phyloP scores from a whole-genome alignment of 257 asterid species.

The Solanum paucissectum region DNA sequence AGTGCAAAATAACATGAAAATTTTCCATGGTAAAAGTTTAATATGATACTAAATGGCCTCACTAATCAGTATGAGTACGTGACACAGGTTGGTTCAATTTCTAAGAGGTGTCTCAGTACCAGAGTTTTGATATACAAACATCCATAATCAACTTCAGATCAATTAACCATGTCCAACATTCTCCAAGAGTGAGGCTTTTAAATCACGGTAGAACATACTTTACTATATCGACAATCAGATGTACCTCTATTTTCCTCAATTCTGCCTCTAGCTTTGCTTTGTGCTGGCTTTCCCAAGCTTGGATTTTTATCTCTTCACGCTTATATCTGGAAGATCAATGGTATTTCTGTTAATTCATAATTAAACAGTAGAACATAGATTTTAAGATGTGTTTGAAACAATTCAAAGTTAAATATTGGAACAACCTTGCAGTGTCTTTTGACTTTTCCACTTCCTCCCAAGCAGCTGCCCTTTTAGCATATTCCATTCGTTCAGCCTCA shows the following conservation, averaged over 20 bases:
- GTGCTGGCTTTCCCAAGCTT: conserved; percentile 96
- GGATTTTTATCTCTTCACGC: conserved; percentile 80
- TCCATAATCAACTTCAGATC: background rate
- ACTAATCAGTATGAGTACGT: background rate
- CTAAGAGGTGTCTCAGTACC: background rate
- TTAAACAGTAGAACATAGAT: background rate
- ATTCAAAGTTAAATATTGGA: background rate
- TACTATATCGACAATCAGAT: background rate
- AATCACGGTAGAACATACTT: background rate
- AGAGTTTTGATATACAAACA: background rate
- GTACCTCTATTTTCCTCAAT: conserved; percentile 92
- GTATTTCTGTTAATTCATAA: background rate
- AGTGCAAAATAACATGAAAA: background rate
- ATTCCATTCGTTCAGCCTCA: conserved; percentile 54
- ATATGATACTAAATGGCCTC: background rate
- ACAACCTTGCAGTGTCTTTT: conserved; percentile 78
- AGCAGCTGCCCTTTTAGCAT: conserved; percentile 73
- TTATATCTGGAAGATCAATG: conserved; percentile 42
- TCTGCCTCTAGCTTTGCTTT: conserved; percentile 91
- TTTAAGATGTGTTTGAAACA: background rate
- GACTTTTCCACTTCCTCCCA: conserved; percentile 94
- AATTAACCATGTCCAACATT: background rate
- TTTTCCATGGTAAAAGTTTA: background rate
- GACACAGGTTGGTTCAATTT: background rate
- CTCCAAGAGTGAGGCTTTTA: background rate